Evolutionary conservation across 805 yeast species (phyloP).

Genomic region (Saccharomycopsis fibuligera): DNA sequence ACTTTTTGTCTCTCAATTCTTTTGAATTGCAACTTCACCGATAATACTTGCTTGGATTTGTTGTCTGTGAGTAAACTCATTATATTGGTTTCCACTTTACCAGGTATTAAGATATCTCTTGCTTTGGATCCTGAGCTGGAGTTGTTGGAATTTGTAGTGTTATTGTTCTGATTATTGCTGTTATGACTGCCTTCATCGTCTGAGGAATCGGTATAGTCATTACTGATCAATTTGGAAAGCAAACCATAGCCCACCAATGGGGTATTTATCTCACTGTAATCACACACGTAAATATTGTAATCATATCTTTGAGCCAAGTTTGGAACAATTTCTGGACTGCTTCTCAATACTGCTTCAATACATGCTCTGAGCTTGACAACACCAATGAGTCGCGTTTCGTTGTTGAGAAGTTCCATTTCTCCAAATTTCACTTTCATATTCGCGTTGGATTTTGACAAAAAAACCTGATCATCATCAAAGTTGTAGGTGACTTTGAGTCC

Average conservation of each 20-base stretch:
- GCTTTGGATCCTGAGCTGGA: neutral
- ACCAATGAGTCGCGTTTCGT: slow-evolving; percentile 18
- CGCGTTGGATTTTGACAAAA: slow-evolving; percentile 10
- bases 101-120: slow-evolving; percentile 19
- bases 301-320: slow-evolving; percentile 12
- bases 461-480: slow-evolving; percentile 17
- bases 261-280: slow-evolving; percentile 19
- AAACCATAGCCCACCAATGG: slow-evolving; percentile 21
- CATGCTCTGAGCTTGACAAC: slow-evolving; percentile 18
- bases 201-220: slow-evolving; percentile 8
- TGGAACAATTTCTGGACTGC: slow-evolving; percentile 19
- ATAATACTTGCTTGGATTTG: neutral
- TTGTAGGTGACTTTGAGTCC: slow-evolving; percentile 19
- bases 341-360: slow-evolving; percentile 13
- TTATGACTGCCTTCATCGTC: slow-evolving; percentile 7
- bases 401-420: slow-evolving; percentile 17
- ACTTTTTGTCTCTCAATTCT: slow-evolving; percentile 5
- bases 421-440: slow-evolving; percentile 17
- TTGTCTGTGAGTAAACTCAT: neutral
- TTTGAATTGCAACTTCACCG: slow-evolving; percentile 15
- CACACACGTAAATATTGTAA: slow-evolving; percentile 21
- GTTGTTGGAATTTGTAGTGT: neutral
- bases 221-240: slow-evolving; percentile 16
- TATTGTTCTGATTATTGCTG: neutral
- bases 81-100: slow-evolving; percentile 15